Base-by-base conservation (phyloP, 2,329 filamentous ascomycete species). In the Cladobotryum mycophilum region DNA sequence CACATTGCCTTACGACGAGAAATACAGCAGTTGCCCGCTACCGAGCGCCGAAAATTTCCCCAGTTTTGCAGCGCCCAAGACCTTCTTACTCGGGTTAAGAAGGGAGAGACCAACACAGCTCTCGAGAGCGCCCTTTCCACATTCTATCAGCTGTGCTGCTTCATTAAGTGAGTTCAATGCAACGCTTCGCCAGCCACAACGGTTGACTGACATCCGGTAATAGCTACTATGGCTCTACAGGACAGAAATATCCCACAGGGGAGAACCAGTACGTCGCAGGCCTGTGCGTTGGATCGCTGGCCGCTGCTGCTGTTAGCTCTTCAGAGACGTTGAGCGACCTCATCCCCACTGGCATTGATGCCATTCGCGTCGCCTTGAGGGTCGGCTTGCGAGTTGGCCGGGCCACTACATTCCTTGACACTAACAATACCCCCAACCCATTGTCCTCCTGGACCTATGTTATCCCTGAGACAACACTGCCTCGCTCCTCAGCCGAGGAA, bases 221-320 rank as follows among this genome's bases (percentile, higher is more conserved):
- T 14, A 52, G 50, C 36, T 49, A 49, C 17, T 52, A 44, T 17
- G 50, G 50, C 33, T 35, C 49, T 22, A 34, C 34, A 22, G 22
- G 45, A 15, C 25, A 44, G 25, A 34, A 15, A 18, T 52, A 49
- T 33, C 50, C 50, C 33, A 40, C 34, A 6, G 13, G 36, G 5
- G 14, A 34, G 38, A 49, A 40, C n/a, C 33, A 20, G 8, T 41
- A 50, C 9, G 47, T 53, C n/a, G 33, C 37, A 3, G 51, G 51
- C 4, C 15, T 53, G 22, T 53, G 51, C 20, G 45, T 50, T 35
- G 51, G 51, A 40, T 37, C 51, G 22, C 22, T 53, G n/a, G 37
- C 51, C 1, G 51, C 51, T n/a, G 51, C 51, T 12, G 51, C 51
- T 2, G 43, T 53, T 18, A 46, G 47, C n/a, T 53, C 50, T 13